Conservation (phyloP, 1,139 yeast species). For the Blastobotrys malaysiensis region DNA sequence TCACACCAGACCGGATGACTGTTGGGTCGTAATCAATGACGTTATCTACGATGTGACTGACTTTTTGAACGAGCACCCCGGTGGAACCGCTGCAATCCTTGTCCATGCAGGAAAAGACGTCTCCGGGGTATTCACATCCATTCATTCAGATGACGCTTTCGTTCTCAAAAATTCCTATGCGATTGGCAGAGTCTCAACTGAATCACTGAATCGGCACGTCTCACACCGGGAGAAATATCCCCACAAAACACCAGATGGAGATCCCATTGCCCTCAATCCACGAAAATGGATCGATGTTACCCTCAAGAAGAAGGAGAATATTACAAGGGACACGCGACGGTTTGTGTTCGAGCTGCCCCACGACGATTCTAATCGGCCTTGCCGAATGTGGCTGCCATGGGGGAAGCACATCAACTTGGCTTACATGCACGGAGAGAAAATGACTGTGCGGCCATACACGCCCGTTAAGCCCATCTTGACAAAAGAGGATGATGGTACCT, state of each 20-base stretch:
- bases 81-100: slow-evolving; percentile 39
- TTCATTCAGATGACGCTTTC: neutral
- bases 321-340: slow-evolving; percentile 24
- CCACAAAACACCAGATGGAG: neutral
- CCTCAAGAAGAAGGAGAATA: neutral
- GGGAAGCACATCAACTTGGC: neutral
- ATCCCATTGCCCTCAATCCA: neutral
- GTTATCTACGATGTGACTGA: slow-evolving; percentile 50
- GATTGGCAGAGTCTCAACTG: neutral
- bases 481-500: slow-evolving; percentile 23
- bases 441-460: slow-evolving; percentile 42
- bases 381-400: neutral
- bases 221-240: neutral
- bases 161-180: neutral
- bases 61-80: slow-evolving; percentile 52
- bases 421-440: neutral
- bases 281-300: neutral
- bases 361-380: neutral
- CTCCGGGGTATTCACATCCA: neutral
- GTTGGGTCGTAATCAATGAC: slow-evolving; percentile 57
- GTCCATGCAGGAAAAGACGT: neutral
- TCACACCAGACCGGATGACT: slow-evolving; percentile 45
- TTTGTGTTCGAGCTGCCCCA: slow-evolving; percentile 8
- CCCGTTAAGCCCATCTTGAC: slow-evolving; percentile 35
- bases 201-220: neutral